Evolutionary conservation across 495 filamentous ascomycete species (phyloP).

Genomic region (Alectoria sarmentosa): DNA sequence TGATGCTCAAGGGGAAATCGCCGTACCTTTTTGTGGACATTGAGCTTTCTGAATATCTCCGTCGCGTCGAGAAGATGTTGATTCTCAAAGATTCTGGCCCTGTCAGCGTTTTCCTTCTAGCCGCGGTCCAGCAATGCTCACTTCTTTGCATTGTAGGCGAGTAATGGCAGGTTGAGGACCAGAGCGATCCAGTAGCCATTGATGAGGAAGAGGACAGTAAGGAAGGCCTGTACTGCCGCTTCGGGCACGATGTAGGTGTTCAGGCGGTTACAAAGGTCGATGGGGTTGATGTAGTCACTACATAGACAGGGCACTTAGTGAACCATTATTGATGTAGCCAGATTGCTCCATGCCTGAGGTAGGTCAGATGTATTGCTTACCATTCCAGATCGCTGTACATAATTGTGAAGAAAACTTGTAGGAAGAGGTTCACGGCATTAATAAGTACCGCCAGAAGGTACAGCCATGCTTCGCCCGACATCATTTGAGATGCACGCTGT

Average conservation of each 20-base stretch:
- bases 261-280: constrained; percentile 99
- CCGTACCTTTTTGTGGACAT: constrained; percentile 95
- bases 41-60: constrained; percentile 98
- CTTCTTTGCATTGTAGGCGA: constrained; percentile 97
- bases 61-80: constrained; percentile 95
- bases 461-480: constrained; percentile 99
- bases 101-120: constrained; percentile 25
- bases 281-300: constrained; percentile 99
- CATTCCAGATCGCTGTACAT: constrained; percentile 99
- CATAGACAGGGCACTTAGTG: constrained; percentile 18
- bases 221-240: constrained; percentile 91
- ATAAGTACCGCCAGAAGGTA: constrained; percentile 98
- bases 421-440: constrained; percentile 99
- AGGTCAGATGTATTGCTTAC: constrained; percentile 45
- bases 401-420: constrained; percentile 99
- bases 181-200: constrained; percentile 98
- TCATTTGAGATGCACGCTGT: constrained; percentile 32
- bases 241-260: constrained; percentile 99
- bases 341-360: constrained; percentile 8
- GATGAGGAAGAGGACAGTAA: constrained; percentile 91
- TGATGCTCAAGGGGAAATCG: neutral
- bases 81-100: constrained; percentile 83
- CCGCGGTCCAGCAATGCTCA: constrained; percentile 39
- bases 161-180: constrained; percentile 82
- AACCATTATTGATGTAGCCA: constrained; percentile 23